Percentiles rank a stretch among this genome's conserved stretches.
Conservation (phyloP, 2,329 filamentous ascomycete species). For the Neopestalotiopsis clavispora region DNA sequence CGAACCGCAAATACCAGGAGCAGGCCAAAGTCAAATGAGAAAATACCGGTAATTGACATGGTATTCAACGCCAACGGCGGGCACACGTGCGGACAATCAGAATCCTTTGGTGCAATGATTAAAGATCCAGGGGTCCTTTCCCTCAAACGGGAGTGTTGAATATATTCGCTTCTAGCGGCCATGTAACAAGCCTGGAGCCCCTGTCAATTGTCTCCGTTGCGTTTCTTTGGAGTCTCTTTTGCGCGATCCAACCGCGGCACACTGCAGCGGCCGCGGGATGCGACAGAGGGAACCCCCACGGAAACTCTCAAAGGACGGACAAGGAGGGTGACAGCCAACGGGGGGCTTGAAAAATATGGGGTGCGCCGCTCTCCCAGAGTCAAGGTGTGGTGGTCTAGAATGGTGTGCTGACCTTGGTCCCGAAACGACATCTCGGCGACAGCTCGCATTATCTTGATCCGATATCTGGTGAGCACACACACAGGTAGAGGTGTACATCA, state of each 20-base stretch:
- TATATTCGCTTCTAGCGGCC: background rate
- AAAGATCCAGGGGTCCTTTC: background rate
- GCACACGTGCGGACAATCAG: background rate
- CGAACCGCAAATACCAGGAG: background rate
- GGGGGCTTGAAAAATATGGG: background rate
- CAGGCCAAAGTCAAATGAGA: background rate
- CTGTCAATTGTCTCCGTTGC: background rate
- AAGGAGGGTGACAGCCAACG: background rate
- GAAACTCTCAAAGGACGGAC: background rate
- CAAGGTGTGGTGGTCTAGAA: background rate
- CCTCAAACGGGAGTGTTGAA: background rate
- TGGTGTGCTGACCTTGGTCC: constrained; percentile 15
- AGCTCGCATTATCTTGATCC: constrained; percentile 10
- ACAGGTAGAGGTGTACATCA: background rate
- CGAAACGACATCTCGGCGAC: constrained; percentile 13
- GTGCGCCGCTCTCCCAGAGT: background rate
- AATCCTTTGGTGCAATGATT: background rate
- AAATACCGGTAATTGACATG: background rate
- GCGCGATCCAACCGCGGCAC: background rate
- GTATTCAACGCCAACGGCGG: background rate
- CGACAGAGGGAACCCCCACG: constrained; percentile 12
- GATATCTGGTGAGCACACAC: background rate
- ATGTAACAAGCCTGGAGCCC: background rate
- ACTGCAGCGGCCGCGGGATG: constrained; percentile 9
- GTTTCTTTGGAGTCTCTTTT: background rate